A percentile compares a stretch with the other conserved stretches of the same genome.
phyloP scores from a whole-genome alignment of 345 rosid species.

The Raphanus sativus region DNA sequence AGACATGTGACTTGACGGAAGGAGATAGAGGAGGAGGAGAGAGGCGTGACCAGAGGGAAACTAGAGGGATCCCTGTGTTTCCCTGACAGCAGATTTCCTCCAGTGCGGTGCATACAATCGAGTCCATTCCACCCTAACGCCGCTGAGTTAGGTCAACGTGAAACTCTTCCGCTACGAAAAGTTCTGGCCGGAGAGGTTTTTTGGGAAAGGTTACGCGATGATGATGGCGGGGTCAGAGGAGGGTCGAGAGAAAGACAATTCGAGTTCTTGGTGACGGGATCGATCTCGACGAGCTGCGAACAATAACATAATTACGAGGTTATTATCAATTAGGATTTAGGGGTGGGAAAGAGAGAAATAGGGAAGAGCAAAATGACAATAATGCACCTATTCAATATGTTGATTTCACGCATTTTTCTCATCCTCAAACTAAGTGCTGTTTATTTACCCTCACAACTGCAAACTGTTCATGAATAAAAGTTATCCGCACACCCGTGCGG shows the following conservation, averaged over 20 bases:
- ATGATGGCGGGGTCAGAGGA: not conserved
- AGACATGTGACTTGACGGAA: slow-evolving; percentile 47
- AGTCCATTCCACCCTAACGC: slow-evolving; percentile 42
- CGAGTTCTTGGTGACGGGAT: slow-evolving; percentile 38
- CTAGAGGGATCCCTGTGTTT: slow-evolving; percentile 44
- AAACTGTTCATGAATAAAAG: no score
- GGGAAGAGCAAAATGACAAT: not conserved
- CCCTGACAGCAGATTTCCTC: slow-evolving; percentile 68
- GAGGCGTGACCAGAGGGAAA: slow-evolving; percentile 51
- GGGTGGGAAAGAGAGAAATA: not conserved
- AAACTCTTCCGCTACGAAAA: not conserved
- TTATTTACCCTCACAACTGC: no score
- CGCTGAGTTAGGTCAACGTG: slow-evolving; percentile 18
- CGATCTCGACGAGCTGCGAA: slow-evolving; percentile 24
- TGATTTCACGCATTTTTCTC: no score
- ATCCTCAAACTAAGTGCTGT: no score
- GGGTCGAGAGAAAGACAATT: slow-evolving; percentile 1
- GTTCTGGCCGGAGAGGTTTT: not conserved
- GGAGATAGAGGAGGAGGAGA: slow-evolving; percentile 27
- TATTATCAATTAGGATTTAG: not conserved
- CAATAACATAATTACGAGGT: not conserved
- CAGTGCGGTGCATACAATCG: slow-evolving; percentile 52
- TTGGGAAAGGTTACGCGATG: not conserved
- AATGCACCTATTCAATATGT: not conserved
- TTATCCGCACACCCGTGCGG: no score